phyloP scores from a whole-genome alignment of 257 asterid genomes.

The Rubia yunnanensis region DNA sequence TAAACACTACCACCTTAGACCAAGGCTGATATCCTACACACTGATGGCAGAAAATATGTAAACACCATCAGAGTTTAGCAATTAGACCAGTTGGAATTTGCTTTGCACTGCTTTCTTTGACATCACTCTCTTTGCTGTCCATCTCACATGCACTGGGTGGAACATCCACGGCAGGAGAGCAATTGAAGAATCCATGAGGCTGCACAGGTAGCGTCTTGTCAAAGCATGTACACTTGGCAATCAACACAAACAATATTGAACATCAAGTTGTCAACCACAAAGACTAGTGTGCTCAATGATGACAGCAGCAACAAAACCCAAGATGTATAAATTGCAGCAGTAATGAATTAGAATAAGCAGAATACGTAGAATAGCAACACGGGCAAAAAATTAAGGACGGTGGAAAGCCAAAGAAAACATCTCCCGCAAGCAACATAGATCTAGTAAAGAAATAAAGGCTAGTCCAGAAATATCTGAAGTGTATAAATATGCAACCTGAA shows the following conservation, averaged over 20 bases:
- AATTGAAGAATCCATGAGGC: conserved; percentile 54
- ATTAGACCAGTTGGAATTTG: conserved; percentile 35
- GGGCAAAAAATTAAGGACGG: too few species aligned
- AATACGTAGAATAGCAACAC: too few species aligned
- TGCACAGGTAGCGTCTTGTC: conserved; percentile 14
- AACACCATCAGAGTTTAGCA: conserved; percentile 26
- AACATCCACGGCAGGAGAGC: conserved; percentile 55
- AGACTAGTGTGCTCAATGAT: too few species aligned
- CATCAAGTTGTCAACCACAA: too few species aligned
- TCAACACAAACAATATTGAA: background rate
- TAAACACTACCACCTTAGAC: background rate
- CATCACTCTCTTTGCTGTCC: conserved; percentile 34
- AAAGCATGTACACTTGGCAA: conserved; percentile 2
- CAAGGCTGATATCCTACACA: background rate
- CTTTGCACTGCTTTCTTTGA: conserved; percentile 27
- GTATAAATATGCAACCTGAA: conserved; percentile 16
- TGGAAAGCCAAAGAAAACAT: too few species aligned
- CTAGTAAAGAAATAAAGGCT: background rate
- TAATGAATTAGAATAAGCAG: too few species aligned
- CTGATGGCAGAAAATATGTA: background rate
- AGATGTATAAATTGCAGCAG: too few species aligned
- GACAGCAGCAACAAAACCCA: too few species aligned
- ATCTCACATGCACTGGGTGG: conserved; percentile 32
- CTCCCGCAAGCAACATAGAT: too few species aligned
- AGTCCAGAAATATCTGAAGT: background rate